Base-by-base conservation (phyloP, 345 rosid species). In the Trapa incisa region DNA sequence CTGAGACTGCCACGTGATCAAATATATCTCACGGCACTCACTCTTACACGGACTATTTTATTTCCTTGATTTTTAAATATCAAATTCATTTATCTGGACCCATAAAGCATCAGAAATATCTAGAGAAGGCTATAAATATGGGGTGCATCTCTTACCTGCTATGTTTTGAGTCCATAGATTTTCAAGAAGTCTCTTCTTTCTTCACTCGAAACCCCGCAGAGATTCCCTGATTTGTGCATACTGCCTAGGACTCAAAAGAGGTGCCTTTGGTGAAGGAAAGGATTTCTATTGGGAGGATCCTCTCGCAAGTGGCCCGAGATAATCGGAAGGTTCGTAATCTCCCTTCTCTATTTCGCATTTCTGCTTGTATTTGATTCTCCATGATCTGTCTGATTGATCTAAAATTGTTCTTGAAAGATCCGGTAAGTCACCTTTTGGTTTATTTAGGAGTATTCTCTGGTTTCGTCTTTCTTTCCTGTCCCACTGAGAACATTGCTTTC, bases 71-170 rank as follows among this genome's bases (percentile, higher is more conserved):
- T 45, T 7, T 6, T 45, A 45, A 45, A 3, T 41, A 50, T 11
- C 14, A 9, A 48, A 48, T 3, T 48, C 11, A 50, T 3, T 50
- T 4, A 2, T 50, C n/a, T 50, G 43, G 43, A 50, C 14, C 3
- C 1, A 47, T 14, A 1, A 43, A 67, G 37, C 53, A 38, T 67
- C 42, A n/a, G 72, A 82, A 84, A 78, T 84, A 82, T 84, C 87
- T 73, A 71, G 85, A 75, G 80, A 75, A 50, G 66, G 75, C 50
- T 78, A 80, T 79, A 79, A 76, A 78, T 72, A 81, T 66, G 74
- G 65, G 29, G 29, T 22, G 61, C 22, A 4, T 2, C 12, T 12
- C 17, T 3, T 3, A 10, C 2, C 43, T 13, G 3, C 4, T 1
- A 32, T 0, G 35, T 36, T 61, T 37, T 36, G 22, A 12, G 43